Conservation (phyloP, 768 basidiomycete genomes). For the Leucosporidium creatinivorum region DNA sequence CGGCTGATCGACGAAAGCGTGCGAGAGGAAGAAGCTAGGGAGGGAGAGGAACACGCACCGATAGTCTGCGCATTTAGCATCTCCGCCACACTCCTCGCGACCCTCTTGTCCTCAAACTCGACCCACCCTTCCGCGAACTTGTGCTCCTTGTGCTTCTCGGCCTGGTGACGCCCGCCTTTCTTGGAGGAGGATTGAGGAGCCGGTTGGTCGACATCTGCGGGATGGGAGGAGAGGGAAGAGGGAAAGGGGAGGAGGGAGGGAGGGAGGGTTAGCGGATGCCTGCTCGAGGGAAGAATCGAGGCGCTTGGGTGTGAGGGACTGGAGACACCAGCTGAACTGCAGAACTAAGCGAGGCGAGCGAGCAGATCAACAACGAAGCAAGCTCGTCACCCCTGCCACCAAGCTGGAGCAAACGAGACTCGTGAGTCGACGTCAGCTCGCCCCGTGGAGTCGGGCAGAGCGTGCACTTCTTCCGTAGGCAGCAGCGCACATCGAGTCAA, state of each 20-base stretch:
- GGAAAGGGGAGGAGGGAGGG: neutral
- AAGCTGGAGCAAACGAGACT: neutral
- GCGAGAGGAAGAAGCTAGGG: neutral
- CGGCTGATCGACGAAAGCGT: too few relatives aligned
- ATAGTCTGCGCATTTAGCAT: conserved; percentile 96
- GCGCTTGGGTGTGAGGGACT: too few relatives aligned
- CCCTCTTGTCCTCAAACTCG: conserved; percentile 88
- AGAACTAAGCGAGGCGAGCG: too few relatives aligned
- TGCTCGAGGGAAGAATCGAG: too few relatives aligned
- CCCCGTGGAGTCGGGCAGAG: too few relatives aligned
- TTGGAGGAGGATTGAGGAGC: conserved; percentile 1
- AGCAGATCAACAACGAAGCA: too few relatives aligned
- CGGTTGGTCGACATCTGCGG: neutral
- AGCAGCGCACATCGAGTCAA: too few relatives aligned
- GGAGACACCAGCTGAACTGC: too few relatives aligned
- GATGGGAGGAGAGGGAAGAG: neutral
- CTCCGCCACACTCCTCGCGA: conserved; percentile 80
- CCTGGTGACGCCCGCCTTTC: conserved; percentile 18
- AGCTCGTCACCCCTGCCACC: neutral
- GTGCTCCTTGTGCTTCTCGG: conserved; percentile 33
- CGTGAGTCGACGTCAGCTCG: neutral
- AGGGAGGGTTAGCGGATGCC: too few relatives aligned
- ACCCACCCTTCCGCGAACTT: conserved; percentile 98
- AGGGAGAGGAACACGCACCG: conserved; percentile 45
- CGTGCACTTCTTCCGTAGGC: too few relatives aligned